A percentile compares a stretch with the other conserved stretches of the same genome.
phyloP scores from a whole-genome alignment of 495 filamentous ascomycete genomes.

The Penicillium ucsense region DNA sequence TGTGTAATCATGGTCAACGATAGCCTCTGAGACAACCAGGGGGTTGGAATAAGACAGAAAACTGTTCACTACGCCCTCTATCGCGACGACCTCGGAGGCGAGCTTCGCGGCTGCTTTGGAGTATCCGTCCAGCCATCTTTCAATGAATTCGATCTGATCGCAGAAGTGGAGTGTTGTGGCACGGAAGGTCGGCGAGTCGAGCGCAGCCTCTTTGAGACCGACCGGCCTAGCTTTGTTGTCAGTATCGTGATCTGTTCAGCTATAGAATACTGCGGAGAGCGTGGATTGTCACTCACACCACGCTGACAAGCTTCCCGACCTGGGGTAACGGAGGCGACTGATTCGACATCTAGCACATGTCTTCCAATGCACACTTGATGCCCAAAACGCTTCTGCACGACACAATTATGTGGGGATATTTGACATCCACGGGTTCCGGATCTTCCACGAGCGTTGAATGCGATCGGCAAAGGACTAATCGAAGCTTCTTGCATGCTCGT shows the following conservation, averaged over 20 bases:
- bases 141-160: slow-evolving; percentile 84
- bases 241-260: slow-evolving; percentile 6
- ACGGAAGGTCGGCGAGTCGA: slow-evolving; percentile 93
- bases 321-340: slow-evolving; percentile 35
- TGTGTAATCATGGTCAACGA: slow-evolving; percentile 93
- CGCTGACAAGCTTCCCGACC: slow-evolving; percentile 45
- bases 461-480: too few relatives aligned
- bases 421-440: too few relatives aligned
- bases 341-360: slow-evolving; percentile 39
- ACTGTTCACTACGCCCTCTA: slow-evolving; percentile 60
- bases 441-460: too few relatives aligned
- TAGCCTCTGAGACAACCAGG: slow-evolving; percentile 60
- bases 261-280: not conserved
- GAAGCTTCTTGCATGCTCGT: slow-evolving; percentile 11
- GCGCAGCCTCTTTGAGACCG: slow-evolving; percentile 80
- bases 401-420: not conserved
- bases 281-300: slow-evolving; percentile 34
- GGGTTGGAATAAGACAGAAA: slow-evolving; percentile 68
- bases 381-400: slow-evolving; percentile 8
- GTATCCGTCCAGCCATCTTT: slow-evolving; percentile 89
- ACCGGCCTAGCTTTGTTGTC: slow-evolving; percentile 52
- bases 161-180: slow-evolving; percentile 79
- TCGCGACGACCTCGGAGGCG: slow-evolving; percentile 55
- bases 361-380: slow-evolving; percentile 31
- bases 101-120: slow-evolving; percentile 70